A percentile compares a stretch with the other conserved stretches of the same genome.
These are phyloP conservation scores for Cryphonectria radicalis DNA, from an alignment of 2,329 filamentous ascomycete genomes.

Conservation along the genomic window DNA sequence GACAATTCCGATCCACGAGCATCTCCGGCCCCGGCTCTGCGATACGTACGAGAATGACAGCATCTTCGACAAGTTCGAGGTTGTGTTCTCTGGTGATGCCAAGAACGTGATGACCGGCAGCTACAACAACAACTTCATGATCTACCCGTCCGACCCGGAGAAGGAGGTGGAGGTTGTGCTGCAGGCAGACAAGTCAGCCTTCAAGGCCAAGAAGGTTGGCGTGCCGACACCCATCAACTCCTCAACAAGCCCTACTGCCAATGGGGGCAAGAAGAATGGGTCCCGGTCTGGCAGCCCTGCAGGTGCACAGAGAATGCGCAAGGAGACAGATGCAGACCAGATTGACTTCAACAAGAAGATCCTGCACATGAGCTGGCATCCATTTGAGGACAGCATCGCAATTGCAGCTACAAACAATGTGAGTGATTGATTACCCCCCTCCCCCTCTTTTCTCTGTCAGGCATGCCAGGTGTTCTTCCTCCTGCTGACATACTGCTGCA, in stretches of 20 bases:
- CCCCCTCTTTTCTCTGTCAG: background rate
- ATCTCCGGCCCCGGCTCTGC: slow-evolving; percentile 89
- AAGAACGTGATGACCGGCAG: slow-evolving; percentile 99
- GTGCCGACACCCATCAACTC: slow-evolving; percentile 96
- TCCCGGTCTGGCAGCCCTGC: slow-evolving; percentile 88
- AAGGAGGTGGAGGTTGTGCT: slow-evolving; percentile 97
- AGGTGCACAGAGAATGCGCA: slow-evolving; percentile 86
- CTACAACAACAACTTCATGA: slow-evolving; percentile 99
- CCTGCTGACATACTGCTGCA: slow-evolving; percentile 34
- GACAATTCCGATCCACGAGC: slow-evolving; percentile 98
- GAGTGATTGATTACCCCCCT: slow-evolving; percentile 50
- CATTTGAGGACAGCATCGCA: slow-evolving; percentile 98
- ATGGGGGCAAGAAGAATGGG: slow-evolving; percentile 82
- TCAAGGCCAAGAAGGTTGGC: slow-evolving; percentile 99
- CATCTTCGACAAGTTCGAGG: slow-evolving; percentile 99
- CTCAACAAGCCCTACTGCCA: slow-evolving; percentile 72
- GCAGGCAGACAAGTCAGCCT: slow-evolving; percentile 97
- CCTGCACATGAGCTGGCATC: slow-evolving; percentile 99
- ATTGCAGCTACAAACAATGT: slow-evolving; percentile 99
- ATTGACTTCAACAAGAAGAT: slow-evolving; percentile 99
- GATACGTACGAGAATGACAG: slow-evolving; percentile 99
- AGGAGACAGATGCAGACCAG: slow-evolving; percentile 98
- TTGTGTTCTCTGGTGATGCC: slow-evolving; percentile 96
- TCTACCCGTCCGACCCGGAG: slow-evolving; percentile 93
- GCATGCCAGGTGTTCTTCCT: background rate